These are phyloP conservation scores for Alloteropsis angusta DNA, from an alignment of 202 grass and related monocot genomes.

Conservation along the genomic window DNA sequence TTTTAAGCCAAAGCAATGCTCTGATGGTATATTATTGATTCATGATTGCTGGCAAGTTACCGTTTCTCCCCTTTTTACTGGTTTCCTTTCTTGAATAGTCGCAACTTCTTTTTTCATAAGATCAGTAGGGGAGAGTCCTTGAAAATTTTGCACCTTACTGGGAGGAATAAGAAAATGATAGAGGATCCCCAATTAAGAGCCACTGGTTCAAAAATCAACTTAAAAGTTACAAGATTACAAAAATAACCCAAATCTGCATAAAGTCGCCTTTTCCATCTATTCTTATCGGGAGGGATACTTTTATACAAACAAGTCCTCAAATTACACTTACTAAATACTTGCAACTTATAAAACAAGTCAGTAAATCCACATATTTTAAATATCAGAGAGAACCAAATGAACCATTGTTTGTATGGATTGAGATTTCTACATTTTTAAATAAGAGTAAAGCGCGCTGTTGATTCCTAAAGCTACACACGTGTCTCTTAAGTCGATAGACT, in stretches of 20 bases:
- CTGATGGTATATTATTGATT: slow-evolving; percentile 4
- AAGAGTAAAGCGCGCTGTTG: background rate
- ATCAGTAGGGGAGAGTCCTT: no score
- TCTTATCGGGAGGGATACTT: background rate
- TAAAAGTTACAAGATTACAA: background rate
- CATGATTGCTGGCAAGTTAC: background rate
- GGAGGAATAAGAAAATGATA: background rate
- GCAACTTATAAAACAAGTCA: background rate
- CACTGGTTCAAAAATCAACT: background rate
- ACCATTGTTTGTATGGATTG: background rate
- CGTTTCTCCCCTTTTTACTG: background rate
- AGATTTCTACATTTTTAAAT: background rate
- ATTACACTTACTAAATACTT: background rate
- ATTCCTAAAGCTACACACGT: background rate
- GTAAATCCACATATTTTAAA: background rate
- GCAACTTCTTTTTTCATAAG: background rate
- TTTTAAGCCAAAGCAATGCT: background rate
- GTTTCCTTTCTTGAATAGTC: background rate
- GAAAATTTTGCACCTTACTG: no score
- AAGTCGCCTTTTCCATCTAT: background rate
- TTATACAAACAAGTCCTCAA: background rate
- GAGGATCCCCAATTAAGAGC: background rate
- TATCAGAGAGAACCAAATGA: background rate
- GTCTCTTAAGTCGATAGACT: background rate
- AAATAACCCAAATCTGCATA: background rate